These are phyloP conservation scores for Boletus fagicola DNA, from an alignment of 768 basidiomycete species.

Conservation along the genomic window DNA sequence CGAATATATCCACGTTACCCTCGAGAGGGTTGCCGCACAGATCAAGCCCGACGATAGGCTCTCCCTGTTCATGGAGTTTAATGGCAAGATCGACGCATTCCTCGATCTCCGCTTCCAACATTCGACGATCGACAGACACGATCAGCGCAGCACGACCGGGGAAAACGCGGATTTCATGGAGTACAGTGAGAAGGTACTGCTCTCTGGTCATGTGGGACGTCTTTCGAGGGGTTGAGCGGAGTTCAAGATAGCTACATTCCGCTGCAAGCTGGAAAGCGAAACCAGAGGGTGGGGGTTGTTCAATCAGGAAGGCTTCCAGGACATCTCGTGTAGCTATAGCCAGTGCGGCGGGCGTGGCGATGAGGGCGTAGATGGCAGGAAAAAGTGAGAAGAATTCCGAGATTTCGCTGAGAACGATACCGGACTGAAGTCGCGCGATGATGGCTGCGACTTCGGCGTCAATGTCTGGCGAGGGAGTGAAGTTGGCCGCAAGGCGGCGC, in stretches of 20 bases:
- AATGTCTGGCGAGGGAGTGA: constrained; percentile 18
- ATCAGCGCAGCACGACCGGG: constrained; percentile 56
- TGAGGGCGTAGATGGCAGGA: constrained; percentile 76
- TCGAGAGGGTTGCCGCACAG: constrained; percentile 72
- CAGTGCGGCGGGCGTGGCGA: constrained; percentile 56
- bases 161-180: constrained; percentile 64
- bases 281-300: constrained; percentile 22
- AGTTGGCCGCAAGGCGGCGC: constrained; percentile 56
- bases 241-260: constrained; percentile 72
- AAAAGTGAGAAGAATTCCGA: constrained; percentile 74
- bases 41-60: constrained; percentile 74
- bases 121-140: constrained; percentile 73
- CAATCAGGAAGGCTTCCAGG: constrained; percentile 54
- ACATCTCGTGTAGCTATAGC: constrained; percentile 61
- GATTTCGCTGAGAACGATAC: constrained; percentile 49
- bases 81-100: constrained; percentile 62
- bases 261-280: constrained; percentile 37
- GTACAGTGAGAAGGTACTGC: constrained; percentile 62
- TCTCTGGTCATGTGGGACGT: constrained; percentile 56
- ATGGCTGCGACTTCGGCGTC: constrained; percentile 43
- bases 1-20: constrained; percentile 55
- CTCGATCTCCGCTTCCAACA: constrained; percentile 47
- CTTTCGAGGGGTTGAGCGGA: constrained; percentile 75
- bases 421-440: constrained; percentile 40
- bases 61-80: constrained; percentile 50